Percentiles rank a stretch among this genome's conserved stretches.
Conservation (phyloP, 2,329 filamentous ascomycete species). For the Leptographium lundbergii region DNA sequence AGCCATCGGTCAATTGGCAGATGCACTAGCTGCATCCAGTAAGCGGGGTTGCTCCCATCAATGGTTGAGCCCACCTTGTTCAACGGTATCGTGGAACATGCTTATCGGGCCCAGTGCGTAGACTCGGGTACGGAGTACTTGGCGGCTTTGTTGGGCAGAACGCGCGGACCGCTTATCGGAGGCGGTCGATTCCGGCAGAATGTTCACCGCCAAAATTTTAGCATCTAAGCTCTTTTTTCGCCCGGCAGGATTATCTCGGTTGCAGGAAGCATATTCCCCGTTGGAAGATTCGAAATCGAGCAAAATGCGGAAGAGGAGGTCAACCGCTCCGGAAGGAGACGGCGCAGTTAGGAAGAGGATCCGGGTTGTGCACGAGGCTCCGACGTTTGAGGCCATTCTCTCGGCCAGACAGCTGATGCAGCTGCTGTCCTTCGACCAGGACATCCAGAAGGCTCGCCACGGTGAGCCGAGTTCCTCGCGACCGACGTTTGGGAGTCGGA, state of each 20-base stretch:
- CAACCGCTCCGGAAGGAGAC: conserved; percentile 25
- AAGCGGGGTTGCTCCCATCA: background rate
- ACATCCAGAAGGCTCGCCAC: conserved; percentile 53
- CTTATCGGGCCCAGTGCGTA: too few species aligned
- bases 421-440: conserved; percentile 59
- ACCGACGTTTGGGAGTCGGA: too few species aligned
- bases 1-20: background rate
- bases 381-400: conserved; percentile 47
- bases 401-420: conserved; percentile 55
- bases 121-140: too few species aligned
- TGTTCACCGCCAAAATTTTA: background rate
- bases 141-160: too few species aligned
- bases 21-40: background rate
- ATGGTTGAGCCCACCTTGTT: too few species aligned
- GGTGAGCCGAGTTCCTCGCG: conserved; percentile 25
- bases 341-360: conserved; percentile 38
- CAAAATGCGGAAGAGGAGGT: conserved; percentile 32
- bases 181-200: background rate
- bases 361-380: conserved; percentile 42
- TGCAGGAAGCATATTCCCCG: too few species aligned
- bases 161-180: background rate
- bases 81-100: too few species aligned
- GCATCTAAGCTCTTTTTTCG: background rate
- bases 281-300: background rate
- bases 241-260: background rate